phyloP scores from a whole-genome alignment of 148 eudicot genomes.

The Tetragonia tetragonoides region DNA sequence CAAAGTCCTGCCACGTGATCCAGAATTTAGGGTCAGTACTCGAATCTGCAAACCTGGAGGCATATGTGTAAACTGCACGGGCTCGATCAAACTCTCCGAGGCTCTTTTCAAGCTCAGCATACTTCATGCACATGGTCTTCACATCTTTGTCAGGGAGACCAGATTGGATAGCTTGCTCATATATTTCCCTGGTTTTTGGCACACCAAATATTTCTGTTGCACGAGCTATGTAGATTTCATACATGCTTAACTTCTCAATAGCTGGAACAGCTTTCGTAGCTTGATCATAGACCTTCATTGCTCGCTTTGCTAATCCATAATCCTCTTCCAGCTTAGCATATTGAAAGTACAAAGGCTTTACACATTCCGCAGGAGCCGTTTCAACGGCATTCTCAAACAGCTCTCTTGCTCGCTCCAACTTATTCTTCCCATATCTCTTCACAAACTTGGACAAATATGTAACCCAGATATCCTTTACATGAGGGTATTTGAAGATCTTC shows the following conservation, averaged over 20 bases:
- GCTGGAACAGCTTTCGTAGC: slow-evolving; percentile 89
- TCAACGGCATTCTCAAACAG: slow-evolving; percentile 92
- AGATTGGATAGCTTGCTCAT: slow-evolving; percentile 85
- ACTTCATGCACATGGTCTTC: slow-evolving; percentile 76
- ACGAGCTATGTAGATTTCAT: slow-evolving; percentile 87
- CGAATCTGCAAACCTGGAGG: slow-evolving; percentile 79
- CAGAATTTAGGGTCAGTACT: slow-evolving; percentile 81
- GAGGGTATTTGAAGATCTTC: slow-evolving; percentile 93
- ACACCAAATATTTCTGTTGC: slow-evolving; percentile 95
- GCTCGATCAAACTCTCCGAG: slow-evolving; percentile 93
- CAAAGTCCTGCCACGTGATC: slow-evolving; percentile 87
- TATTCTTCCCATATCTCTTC: slow-evolving; percentile 72
- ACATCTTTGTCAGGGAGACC: slow-evolving; percentile 94
- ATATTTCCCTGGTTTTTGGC: slow-evolving; percentile 85
- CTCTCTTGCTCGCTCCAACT: slow-evolving; percentile 88
- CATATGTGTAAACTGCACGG: slow-evolving; percentile 59
- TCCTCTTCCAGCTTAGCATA: slow-evolving; percentile 95
- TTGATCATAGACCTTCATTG: slow-evolving; percentile 89
- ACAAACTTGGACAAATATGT: slow-evolving; percentile 92
- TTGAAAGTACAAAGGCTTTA: slow-evolving; percentile 78
- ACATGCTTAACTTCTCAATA: slow-evolving; percentile 87
- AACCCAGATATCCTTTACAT: slow-evolving; percentile 95
- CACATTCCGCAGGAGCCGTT: slow-evolving; percentile 84
- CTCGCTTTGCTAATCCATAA: slow-evolving; percentile 83
- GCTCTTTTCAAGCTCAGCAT: slow-evolving; percentile 93